Evolutionary conservation across 1,284 basidiomycete genomes (phyloP), one percentile per base, ranked within the genome.

Genomic region (Tilletia indica): DNA sequence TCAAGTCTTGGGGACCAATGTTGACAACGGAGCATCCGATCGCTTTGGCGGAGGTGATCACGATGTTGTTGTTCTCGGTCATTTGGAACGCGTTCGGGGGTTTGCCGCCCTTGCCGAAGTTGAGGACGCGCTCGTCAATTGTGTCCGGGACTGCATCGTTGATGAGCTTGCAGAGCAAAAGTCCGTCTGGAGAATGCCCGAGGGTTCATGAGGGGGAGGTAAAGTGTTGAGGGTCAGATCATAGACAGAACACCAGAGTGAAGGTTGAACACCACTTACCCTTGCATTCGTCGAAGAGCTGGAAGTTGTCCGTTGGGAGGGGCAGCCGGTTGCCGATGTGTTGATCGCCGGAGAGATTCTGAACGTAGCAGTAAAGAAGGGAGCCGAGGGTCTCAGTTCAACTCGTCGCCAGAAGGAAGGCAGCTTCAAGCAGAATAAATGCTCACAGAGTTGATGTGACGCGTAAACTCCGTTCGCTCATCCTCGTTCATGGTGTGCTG

Each of bases 21-120:
- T 99, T 99, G 85, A 99, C 96, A 68, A 98, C 94, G 8, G 93
- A 95, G 85, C 97, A 97, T 48, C 96, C 96, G 78, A 99, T 98
- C 85, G 93, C 96, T 86, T 97, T 96, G 58, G 96, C 90, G 45
- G 97, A 99, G 11, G 93, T 92, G 86, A 99, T 97, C 84, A 99
- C 96, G 80, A 99, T 96, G 86, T 98, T 99, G 88, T 99, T 98
- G 88, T 99, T 99, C 86, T 99, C 96, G 0, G 96, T 98, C 85
- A 97, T 97, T 84, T 98, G 94, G 90, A 99, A 99, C 94, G 97
- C 72, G 95, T 89, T 25, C 90, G 89, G 79, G 75, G 83, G 83
- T 77, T 87, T 87, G 58, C 85, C 86, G 19, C 73, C 83, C 34
- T 84, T 83, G 68, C 79, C 82, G 51, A 77, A 74, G 88, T 99